Conservation (phyloP, 2,329 filamentous ascomycete species). For the Exutisphaerella laricina region DNA sequence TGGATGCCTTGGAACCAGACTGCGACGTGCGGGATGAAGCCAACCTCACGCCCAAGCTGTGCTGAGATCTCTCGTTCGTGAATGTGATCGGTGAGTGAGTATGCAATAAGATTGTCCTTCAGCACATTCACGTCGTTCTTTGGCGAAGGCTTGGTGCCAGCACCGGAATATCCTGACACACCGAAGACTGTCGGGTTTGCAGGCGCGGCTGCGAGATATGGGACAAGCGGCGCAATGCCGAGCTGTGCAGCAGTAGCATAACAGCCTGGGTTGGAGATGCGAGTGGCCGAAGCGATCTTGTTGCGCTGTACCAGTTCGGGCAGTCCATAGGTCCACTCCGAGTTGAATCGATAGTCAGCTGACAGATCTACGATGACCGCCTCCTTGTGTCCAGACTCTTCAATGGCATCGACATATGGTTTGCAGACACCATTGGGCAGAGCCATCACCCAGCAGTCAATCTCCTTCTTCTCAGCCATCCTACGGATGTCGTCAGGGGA, state of each 20-base stretch:
- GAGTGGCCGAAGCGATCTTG: slow-evolving; percentile 68
- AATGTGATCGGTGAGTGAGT: slow-evolving; percentile 87
- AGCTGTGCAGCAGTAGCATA: slow-evolving; percentile 92
- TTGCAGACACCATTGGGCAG: slow-evolving; percentile 92
- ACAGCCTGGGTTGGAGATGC: slow-evolving; percentile 90
- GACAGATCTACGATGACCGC: slow-evolving; percentile 88
- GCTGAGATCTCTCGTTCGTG: slow-evolving; percentile 85
- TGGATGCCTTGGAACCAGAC: slow-evolving; percentile 96
- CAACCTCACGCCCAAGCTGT: slow-evolving; percentile 68
- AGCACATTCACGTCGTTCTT: slow-evolving; percentile 88
- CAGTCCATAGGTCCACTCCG: slow-evolving; percentile 80
- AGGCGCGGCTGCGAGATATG: slow-evolving; percentile 56
- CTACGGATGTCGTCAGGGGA: slow-evolving; percentile 77
- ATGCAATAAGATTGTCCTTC: slow-evolving; percentile 82
- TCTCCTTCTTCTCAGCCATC: slow-evolving; percentile 75
- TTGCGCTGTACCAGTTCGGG: slow-evolving; percentile 76
- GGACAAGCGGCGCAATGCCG: slow-evolving; percentile 75
- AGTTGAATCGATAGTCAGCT: slow-evolving; percentile 92
- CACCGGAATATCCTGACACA: slow-evolving; percentile 89
- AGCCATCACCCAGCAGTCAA: slow-evolving; percentile 98
- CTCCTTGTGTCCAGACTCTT: slow-evolving; percentile 58
- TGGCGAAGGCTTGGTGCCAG: slow-evolving; percentile 85
- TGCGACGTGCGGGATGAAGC: slow-evolving; percentile 92
- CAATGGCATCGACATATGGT: slow-evolving; percentile 84
- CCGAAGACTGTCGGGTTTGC: slow-evolving; percentile 81